These are phyloP conservation scores for Aspergillus pseudoglaucus DNA, from an alignment of 2,329 filamentous ascomycete genomes.

Conservation along the genomic window DNA sequence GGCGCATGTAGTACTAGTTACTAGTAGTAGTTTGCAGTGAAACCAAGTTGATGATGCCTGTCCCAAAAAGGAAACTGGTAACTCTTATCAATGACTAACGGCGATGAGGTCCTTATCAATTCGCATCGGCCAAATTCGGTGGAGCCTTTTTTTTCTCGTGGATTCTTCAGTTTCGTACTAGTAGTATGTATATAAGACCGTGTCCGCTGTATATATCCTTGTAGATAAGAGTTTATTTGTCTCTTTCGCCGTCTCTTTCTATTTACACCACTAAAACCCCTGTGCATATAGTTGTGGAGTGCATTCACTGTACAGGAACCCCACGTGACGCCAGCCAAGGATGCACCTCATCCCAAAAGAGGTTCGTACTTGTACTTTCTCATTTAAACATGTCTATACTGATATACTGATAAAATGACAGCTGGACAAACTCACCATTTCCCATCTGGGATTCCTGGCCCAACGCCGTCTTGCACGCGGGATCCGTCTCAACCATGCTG, in stretches of 20 bases:
- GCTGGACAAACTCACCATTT: conserved; percentile 94
- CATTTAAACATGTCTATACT: not conserved
- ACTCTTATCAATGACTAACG: not conserved
- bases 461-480: conserved; percentile 83
- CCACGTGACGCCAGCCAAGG: conserved; percentile 8
- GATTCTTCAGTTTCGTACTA: not conserved
- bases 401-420: conserved; percentile 30
- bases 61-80: not conserved
- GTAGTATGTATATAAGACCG: not conserved
- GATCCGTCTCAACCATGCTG: conserved; percentile 80
- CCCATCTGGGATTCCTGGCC: conserved; percentile 78
- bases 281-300: too few species aligned
- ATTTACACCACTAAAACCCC: not conserved
- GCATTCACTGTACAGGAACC: not conserved
- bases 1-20: conserved; percentile 4
- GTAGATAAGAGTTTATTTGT: not conserved
- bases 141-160: not conserved
- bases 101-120: not conserved
- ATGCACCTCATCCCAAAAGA: conserved; percentile 45
- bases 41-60: not conserved
- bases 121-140: not conserved
- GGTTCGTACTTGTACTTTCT: conserved; percentile 22
- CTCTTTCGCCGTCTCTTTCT: conserved; percentile 6
- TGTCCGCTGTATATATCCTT: not conserved
- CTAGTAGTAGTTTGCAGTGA: not conserved